A percentile compares a stretch with the other conserved stretches of the same genome.
Evolutionary conservation across 805 yeast genomes (phyloP).

Genomic region (Yamadazyma nakazawae): DNA sequence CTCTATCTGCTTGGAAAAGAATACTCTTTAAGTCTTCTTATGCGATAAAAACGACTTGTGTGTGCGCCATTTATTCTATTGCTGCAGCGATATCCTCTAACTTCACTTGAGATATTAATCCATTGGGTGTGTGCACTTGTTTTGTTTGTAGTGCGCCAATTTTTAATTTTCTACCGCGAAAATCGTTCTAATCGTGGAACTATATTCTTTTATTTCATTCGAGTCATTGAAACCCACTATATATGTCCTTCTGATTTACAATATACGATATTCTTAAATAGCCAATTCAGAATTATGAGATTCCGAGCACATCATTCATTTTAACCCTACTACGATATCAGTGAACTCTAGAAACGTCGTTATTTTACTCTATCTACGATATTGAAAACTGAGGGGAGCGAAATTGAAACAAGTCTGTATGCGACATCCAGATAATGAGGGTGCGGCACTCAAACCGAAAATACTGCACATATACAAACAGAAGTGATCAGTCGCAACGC

Average conservation of each 20-base stretch:
- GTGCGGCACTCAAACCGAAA: conserved; percentile 3
- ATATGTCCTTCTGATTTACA: background rate
- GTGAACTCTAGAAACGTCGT: background rate
- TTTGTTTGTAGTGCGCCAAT: conserved; percentile 2
- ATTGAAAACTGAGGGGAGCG: background rate
- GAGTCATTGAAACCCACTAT: background rate
- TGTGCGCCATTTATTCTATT: background rate
- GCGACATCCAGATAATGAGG: conserved; percentile 7
- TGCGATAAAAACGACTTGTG: background rate
- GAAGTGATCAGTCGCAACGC: too few relatives aligned
- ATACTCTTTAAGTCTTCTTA: background rate
- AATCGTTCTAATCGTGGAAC: background rate
- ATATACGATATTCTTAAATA: conserved; percentile 3
- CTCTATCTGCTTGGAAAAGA: conserved; percentile 6
- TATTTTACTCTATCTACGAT: background rate
- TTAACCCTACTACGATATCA: conserved; percentile 1
- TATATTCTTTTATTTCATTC: background rate
- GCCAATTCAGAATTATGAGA: background rate
- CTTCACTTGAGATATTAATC: background rate
- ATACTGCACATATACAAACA: background rate
- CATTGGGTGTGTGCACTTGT: background rate
- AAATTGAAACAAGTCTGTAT: conserved; percentile 1
- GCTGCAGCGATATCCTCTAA: background rate
- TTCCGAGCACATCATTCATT: background rate
- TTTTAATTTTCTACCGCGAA: conserved; percentile 4